Evolutionary conservation across 129 eudicot genomes (phyloP), one percentile per base, ranked within the genome.

Genomic region (Apium graveolens): DNA sequence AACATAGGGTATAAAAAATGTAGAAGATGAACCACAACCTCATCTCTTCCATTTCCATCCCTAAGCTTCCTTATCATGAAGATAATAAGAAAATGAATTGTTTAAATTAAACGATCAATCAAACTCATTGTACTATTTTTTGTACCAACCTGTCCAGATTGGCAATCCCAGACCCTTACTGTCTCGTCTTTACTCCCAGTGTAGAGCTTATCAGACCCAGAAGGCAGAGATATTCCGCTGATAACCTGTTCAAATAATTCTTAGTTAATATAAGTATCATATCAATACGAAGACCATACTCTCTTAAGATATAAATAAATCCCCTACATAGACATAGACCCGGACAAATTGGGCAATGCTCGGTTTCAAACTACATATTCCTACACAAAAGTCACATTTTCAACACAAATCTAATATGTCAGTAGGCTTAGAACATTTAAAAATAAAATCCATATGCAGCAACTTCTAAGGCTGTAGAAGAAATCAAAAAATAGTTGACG

Each of bases 161-260:
- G 96, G 86, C 99, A 92, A 82, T 96, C 99, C 99, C 99, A 96
- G 71, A 92, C 89, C 82, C 93, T 86, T 20, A 96, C 93, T 12
- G 90, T 87, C 87, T 90, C 90, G 41, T 96, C 99, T 80, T 85
- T 90, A 83, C 99, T 91, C 45, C 99, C 99, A 0, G 99, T 87
- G 73, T 92, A 96, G 48, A 96, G 87, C 86, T 96, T 96, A 89
- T 96, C 99, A 3, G 93, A 89, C 39, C 96, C 97, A 31, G 82
- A 80, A 68, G 99, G 97, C 76, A 87, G 75, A 42, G 98, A 81
- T 71, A 94, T 94, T 77, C 98, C 98, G 66, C 86, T 94, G 39
- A 94, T 96, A 81, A 82, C 90, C 98, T 94, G 78, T 29, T 57
- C 76, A 5, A 79, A 29, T 42, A 38, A 63, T 24, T 65, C 70